Evolutionary conservation across 1,139 yeast genomes (phyloP).

Genomic region (Kurtzmaniella quercitrusa): DNA sequence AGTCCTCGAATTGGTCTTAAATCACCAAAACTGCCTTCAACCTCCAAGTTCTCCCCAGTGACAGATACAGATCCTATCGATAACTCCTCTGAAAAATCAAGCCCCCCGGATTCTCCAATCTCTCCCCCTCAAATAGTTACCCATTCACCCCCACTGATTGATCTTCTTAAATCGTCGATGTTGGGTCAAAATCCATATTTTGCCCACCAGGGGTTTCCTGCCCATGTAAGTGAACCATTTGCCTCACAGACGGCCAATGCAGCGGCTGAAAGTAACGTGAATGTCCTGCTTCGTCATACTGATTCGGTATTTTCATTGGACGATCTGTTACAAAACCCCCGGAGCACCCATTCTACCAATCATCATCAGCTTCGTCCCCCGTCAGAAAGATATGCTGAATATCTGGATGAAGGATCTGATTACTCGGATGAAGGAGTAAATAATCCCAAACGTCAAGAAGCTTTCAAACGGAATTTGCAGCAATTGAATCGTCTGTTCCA

Average conservation of each 20-base stretch:
- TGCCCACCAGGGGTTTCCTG: slow-evolving; percentile 54
- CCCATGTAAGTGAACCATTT: slow-evolving; percentile 28
- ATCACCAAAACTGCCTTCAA: slow-evolving; percentile 6
- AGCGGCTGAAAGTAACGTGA: slow-evolving; percentile 14
- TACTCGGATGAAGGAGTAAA: slow-evolving; percentile 3
- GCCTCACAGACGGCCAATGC: slow-evolving; percentile 11
- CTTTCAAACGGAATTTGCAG: neutral
- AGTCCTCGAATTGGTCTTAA: neutral
- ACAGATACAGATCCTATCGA: slow-evolving; percentile 1
- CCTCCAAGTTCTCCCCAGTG: slow-evolving; percentile 8
- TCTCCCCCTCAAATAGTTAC: slow-evolving; percentile 4
- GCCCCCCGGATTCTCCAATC: slow-evolving; percentile 2
- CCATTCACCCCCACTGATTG: slow-evolving; percentile 9
- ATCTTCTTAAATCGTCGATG: slow-evolving; percentile 11
- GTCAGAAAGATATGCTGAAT: neutral
- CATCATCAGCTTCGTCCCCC: neutral
- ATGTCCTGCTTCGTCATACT: slow-evolving; percentile 39
- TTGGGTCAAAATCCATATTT: slow-evolving; percentile 41
- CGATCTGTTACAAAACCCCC: slow-evolving; percentile 11
- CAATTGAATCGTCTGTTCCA: neutral
- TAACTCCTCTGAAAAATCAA: neutral
- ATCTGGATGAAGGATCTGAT: slow-evolving; percentile 4
- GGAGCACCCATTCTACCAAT: neutral
- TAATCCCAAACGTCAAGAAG: neutral
- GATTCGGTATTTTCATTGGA: slow-evolving; percentile 36